Conservation (phyloP, 2,329 filamentous ascomycete species). For the Ceratocystis cacaofunesta region DNA sequence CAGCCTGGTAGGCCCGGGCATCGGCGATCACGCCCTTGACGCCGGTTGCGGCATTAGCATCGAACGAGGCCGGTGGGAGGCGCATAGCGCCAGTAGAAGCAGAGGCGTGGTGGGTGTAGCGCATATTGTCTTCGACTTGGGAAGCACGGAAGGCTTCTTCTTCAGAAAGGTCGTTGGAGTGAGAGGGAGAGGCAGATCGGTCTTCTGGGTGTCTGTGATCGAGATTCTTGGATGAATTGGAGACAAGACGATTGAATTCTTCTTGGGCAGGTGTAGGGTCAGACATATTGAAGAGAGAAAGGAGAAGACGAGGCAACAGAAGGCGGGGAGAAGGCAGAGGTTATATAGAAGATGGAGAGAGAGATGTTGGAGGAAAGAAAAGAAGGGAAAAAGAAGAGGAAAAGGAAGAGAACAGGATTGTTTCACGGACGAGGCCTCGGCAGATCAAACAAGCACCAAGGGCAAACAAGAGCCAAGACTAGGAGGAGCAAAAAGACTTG, state of each 20-base stretch:
- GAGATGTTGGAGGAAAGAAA: neutral
- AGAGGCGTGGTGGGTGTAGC: constrained; percentile 40
- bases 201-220: constrained; percentile 42
- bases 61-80: constrained; percentile 47
- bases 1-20: constrained; percentile 60
- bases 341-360: constrained; percentile 10
- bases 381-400: neutral
- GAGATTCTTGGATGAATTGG: constrained; percentile 32
- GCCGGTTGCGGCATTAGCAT: constrained; percentile 58
- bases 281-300: constrained; percentile 33
- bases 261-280: constrained; percentile 45
- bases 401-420: constrained; percentile 1
- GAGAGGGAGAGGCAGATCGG: constrained; percentile 30
- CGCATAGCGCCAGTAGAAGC: constrained; percentile 36
- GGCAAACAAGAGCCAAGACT: constrained; percentile 4
- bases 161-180: constrained; percentile 38
- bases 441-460: constrained; percentile 7
- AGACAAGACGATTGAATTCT: constrained; percentile 49
- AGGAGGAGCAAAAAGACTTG: constrained; percentile 2
- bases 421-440: constrained; percentile 3
- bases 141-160: constrained; percentile 38
- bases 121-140: constrained; percentile 49
- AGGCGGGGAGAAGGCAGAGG: neutral
- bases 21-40: constrained; percentile 82
- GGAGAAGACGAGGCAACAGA: constrained; percentile 11